Evolutionary conservation across 2,329 filamentous ascomycete genomes (phyloP).

Genomic region (Septoria petroselini): DNA sequence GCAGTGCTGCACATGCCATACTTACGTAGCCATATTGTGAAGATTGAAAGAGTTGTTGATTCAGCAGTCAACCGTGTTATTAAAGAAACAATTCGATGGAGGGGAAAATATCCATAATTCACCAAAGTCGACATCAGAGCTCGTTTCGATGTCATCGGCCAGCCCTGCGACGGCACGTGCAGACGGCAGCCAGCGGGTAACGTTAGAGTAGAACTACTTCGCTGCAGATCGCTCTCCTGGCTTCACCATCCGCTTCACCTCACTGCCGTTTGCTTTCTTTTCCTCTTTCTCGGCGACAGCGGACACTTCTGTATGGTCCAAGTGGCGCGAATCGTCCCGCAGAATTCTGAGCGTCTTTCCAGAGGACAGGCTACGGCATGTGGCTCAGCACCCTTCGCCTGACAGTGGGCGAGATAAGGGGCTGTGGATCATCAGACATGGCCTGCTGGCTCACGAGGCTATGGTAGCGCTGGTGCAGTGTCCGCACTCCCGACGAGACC

Average conservation of each 20-base stretch:
- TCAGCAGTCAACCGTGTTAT: neutral
- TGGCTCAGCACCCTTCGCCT: too few species aligned
- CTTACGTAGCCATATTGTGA: conserved; percentile 28
- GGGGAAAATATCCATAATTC: neutral
- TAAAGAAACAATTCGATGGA: too few species aligned
- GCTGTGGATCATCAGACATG: conserved; percentile 1
- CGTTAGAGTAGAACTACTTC: too few species aligned
- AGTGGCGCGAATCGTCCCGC: too few species aligned
- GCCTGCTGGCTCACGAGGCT: conserved; percentile 6
- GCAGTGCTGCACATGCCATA: conserved; percentile 1
- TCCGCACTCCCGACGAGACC: neutral
- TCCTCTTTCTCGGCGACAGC: too few species aligned
- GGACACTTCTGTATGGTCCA: too few species aligned
- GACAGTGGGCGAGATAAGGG: neutral
- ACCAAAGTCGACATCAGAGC: conserved; percentile 7
- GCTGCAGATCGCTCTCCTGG: too few species aligned
- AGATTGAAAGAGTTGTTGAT: neutral
- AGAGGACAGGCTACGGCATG: too few species aligned
- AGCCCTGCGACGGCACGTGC: neutral
- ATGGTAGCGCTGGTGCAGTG: neutral
- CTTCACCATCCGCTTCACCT: too few species aligned
- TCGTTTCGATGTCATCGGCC: neutral
- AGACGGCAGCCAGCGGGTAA: too few species aligned
- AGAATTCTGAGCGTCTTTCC: too few species aligned
- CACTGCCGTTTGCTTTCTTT: too few species aligned